Base-by-base conservation (phyloP, 305 asterid genomes). In the Solanum aculeatissimum region DNA sequence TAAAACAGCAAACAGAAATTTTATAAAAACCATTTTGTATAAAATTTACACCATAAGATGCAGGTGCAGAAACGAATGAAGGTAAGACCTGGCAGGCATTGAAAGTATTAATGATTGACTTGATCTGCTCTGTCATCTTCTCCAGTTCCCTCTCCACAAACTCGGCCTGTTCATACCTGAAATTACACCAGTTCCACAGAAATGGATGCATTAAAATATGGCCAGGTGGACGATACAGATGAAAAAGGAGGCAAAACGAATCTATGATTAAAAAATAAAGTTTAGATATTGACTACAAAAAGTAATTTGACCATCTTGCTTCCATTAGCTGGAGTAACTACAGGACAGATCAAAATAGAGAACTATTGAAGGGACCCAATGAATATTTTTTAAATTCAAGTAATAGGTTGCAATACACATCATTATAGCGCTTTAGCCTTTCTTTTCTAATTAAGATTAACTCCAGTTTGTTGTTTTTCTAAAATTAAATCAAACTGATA, bases 131-230 rank as follows among this genome's bases (percentile, higher is more conserved):
- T 8, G 94, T 91, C 98, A 94, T 94, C 84, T 97, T 95, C 90
- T 93, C 98, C 85, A 94, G 85, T 68, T 92, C 98, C 83, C 93
- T 90, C 90, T 97, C 98, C 80, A 92, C 86, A 87, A 93, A 58
- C 90, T 97, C 99, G 63, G 98, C 92, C 89, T 93, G 98, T 89
- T 95, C 98, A 82, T 92, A 94, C 98, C 98, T 97, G 91, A 88
- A 86, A 87, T 40, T 29, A 49, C 82, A 77, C 82, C 40, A 83
- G 40, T 60, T 83, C 70, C 68, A 21, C 77, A 42, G 29, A 82
- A 47, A 40, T 51, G 11, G 25, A 60, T 42, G 77, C 62, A 23
- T 25, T 60, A 81, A n/a, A 57, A 57, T 19, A 62, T n/a, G 53
- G 29, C 83, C n/a, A 60, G 42, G 74, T 21, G 72, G 55, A 45